These are phyloP conservation scores for Penicillium nordicum DNA, from an alignment of 2,329 filamentous ascomycete genomes.

Conservation along the genomic window DNA sequence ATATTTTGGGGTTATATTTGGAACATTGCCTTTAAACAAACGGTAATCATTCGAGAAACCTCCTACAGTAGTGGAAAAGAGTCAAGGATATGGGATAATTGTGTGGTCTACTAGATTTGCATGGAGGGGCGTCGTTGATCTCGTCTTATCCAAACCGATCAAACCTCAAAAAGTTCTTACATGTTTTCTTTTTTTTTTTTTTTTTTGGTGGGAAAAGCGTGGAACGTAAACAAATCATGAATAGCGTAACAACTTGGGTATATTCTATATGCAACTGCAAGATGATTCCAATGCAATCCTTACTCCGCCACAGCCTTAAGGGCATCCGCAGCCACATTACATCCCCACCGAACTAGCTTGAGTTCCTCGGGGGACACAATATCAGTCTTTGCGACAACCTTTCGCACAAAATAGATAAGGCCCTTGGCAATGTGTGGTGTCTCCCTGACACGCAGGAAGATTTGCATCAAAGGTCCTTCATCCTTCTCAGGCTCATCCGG, in stretches of 20 bases:
- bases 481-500: constrained; percentile 41
- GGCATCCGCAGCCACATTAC: constrained; percentile 41
- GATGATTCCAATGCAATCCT: not conserved
- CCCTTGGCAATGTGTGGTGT: constrained; percentile 68
- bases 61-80: not conserved
- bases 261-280: constrained; percentile 7
- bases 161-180: not conserved
- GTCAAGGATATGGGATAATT: not conserved
- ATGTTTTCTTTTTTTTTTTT: not conserved
- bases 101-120: not conserved
- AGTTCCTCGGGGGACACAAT: constrained; percentile 50
- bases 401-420: constrained; percentile 75
- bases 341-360: constrained; percentile 49
- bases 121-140: too few species aligned
- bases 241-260: constrained; percentile 3
- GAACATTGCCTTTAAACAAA: not conserved
- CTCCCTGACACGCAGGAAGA: constrained; percentile 64
- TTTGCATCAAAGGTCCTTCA: constrained; percentile 58
- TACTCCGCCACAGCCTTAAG: constrained; percentile 35
- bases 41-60: not conserved
- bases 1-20: not conserved
- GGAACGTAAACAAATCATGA: not conserved
- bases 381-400: constrained; percentile 66
- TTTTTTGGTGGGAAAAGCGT: not conserved
- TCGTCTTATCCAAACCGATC: too few species aligned